Base-by-base conservation (phyloP, 2,329 filamentous ascomycete species). In the Pseudogymnoascus sp. region DNA sequence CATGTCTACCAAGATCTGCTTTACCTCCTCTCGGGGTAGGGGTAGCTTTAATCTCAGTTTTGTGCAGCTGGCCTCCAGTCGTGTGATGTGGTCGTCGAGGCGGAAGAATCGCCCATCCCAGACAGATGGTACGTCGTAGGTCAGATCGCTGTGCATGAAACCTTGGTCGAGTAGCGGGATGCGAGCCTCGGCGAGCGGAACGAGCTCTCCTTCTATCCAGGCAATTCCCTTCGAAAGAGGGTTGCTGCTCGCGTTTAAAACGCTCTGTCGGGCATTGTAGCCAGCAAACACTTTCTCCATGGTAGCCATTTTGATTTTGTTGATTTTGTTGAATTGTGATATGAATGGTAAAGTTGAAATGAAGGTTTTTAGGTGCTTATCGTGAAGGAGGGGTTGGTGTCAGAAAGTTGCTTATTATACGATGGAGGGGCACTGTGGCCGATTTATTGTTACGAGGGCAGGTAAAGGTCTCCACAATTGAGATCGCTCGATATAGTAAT, bases 51-150 rank as follows among this genome's bases (percentile, higher is more conserved):
- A 72, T 0, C 80, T 76, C 61, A 83, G 71, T 70, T 83, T 82
- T 7, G 65, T 67, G 67, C 79, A 81, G 68, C 76, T 79, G 0
- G 67, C 67, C n/a, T 79, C 75, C 0, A 83, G 71, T 5, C 80
- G 77, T 19, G 70, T 68, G 1, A 82, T 67, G 65, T 82, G 81
- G 63, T 82, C 79, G 48, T 81, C 78, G 0, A 83, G 77, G 0
- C 80, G 80, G 72, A 83, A 82, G 68, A 80, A 80, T 1, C 78
- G 78, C 0, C 80, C 79, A 60, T 82, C 79, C 81, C 81, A 83
- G 25, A 82, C 78, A 0, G 79, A 71, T 0, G 80, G 79, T 0
- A 83, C 81, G 60, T 83, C 80, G 69, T 83, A 83, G 1, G 81
- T 83, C 1, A 82, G 68, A 54, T 83, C 80, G 70, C 79, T 78